Evolutionary conservation across 176 grass and related monocot species (phyloP).

Genomic region (Oryza glaberrima): DNA sequence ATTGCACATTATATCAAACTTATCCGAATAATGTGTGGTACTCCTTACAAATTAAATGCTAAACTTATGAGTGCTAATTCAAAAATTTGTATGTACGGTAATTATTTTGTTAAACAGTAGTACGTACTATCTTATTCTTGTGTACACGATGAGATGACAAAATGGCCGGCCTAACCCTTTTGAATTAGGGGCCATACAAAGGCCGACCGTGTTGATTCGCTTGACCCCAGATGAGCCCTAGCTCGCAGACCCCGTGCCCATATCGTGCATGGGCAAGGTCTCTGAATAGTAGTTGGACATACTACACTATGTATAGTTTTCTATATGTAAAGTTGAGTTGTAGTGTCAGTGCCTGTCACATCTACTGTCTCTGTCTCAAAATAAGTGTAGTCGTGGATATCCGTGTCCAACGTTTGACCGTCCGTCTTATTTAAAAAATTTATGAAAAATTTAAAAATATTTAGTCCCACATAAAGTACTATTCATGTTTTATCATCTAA

Average conservation of each 20-base stretch:
- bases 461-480: no score
- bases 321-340: conserved; percentile 19
- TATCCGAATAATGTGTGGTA: background rate
- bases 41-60: background rate
- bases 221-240: conserved; percentile 40
- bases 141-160: conserved; percentile 26
- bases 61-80: no score
- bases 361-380: background rate
- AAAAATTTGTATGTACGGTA: background rate
- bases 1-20: no score
- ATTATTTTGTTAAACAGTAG: background rate
- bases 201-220: conserved; percentile 20
- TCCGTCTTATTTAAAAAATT: no score
- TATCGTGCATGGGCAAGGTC: background rate
- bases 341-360: conserved; percentile 33
- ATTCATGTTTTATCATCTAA: no score
- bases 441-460: no score
- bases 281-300: conserved; percentile 34
- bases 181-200: conserved; percentile 12
- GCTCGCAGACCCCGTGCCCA: background rate
- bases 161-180: conserved; percentile 24
- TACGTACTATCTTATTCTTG: background rate
- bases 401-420: no score
- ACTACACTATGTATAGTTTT: background rate
- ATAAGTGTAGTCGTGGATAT: no score